Evolutionary conservation across 1,284 basidiomycete genomes (phyloP), one percentile per base, ranked within the genome.

Genomic region (Cutaneotrichosporon dermatis): DNA sequence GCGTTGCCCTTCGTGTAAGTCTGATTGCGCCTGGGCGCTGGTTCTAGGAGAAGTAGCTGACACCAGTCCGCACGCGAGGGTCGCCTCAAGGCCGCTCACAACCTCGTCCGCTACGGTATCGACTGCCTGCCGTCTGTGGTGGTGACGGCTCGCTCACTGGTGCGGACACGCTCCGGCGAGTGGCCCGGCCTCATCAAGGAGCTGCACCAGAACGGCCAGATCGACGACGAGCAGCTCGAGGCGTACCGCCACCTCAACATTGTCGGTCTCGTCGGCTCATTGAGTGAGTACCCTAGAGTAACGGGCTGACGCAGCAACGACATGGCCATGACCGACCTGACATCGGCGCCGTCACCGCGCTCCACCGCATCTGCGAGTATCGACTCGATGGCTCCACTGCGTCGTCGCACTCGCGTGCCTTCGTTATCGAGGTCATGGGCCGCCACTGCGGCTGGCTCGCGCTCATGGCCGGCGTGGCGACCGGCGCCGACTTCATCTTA

Each of bases 351-450:
- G 87, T 90, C 0, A 99, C 95, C 0, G 95, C 96, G 11, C 81
- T 99, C 39, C 91, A 95, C 70, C 86, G 96, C 46, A 99, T 99
- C 62, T 98, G 94, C 77, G 96, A 99, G 78, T 13, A 90, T 99
- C 75, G 95, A 99, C 77, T 94, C 92, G 64, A 98, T 99, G 95
- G 94, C 66, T 95, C 93, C 6, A 99, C 95, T 1, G 95, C 95
- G 10, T 86, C 86, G 59, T 95, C 92, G 55, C 95, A 99, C 78
- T 96, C 92, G 12, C 86, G 96, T 65, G 96, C 96, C 0, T 99
- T 99, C 78, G 95, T 99, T 51, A 84, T 99, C 39, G 96, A 99
- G 76, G 95, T 99, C 63, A 99, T 99, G 96, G 96, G 96, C 34
- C 82, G 95, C 52, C 91, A 98, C 74, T 99, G 96, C 75, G 96